These are phyloP conservation scores for Pulveroboletus frians DNA, from an alignment of 768 basidiomycete genomes.

Conservation along the genomic window DNA sequence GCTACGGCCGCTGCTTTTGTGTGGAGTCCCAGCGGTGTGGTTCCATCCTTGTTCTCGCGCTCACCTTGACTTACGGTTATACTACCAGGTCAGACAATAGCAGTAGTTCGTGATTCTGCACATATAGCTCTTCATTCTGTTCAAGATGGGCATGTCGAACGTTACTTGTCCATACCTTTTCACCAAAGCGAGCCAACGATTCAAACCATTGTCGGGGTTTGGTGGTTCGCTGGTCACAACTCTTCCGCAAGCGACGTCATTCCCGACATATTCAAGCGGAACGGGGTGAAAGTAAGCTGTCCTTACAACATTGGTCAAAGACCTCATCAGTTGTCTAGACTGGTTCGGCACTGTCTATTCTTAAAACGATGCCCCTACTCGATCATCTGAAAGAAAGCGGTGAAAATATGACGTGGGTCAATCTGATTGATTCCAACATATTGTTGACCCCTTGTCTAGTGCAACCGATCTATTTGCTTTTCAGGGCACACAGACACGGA, in stretches of 20 bases:
- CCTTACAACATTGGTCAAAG: neutral
- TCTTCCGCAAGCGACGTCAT: constrained; percentile 38
- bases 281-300: constrained; percentile 53
- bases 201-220: constrained; percentile 45
- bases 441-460: constrained; percentile 36
- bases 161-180: constrained; percentile 38
- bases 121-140: constrained; percentile 68
- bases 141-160: constrained; percentile 64
- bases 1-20: constrained; percentile 53
- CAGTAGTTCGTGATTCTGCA: constrained; percentile 65
- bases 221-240: constrained; percentile 66
- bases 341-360: constrained; percentile 69
- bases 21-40: constrained; percentile 81
- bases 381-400: constrained; percentile 66
- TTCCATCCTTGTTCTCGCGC: neutral
- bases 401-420: constrained; percentile 57
- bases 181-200: constrained; percentile 11
- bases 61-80: constrained; percentile 3
- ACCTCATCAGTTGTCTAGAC: constrained; percentile 41
- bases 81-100: constrained; percentile 58
- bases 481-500: constrained; percentile 58
- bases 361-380: constrained; percentile 64
- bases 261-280: constrained; percentile 73
- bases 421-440: constrained; percentile 4
- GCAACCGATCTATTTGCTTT: constrained; percentile 79